Evolutionary conservation across 345 rosid genomes (phyloP).

Genomic region (Zanthoxylum bungeanum): DNA sequence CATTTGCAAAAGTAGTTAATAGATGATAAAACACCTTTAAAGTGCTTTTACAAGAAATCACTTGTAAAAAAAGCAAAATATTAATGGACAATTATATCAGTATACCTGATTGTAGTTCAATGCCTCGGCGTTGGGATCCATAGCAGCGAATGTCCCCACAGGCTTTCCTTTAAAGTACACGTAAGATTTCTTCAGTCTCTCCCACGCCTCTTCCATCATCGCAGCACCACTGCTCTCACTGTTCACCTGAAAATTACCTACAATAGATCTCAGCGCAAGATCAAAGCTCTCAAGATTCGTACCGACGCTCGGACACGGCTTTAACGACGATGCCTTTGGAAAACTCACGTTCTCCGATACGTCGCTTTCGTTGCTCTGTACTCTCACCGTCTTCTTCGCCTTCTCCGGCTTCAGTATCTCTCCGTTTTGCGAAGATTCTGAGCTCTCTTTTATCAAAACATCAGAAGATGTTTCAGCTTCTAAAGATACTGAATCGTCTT

Average conservation of each 20-base stretch:
- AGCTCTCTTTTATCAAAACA: background rate
- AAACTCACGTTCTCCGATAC: constrained; percentile 3
- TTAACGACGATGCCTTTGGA: constrained; percentile 14
- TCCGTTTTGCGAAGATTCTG: background rate
- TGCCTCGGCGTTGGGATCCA: constrained; percentile 41
- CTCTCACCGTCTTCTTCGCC: constrained; percentile 15
- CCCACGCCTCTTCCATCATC: constrained; percentile 56
- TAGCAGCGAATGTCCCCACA: constrained; percentile 52
- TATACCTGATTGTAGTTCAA: constrained; percentile 53
- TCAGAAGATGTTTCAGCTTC: constrained; percentile 1
- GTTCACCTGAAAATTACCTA: constrained; percentile 13
- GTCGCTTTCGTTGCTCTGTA: constrained; percentile 8
- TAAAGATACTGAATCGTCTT: background rate
- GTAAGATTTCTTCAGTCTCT: constrained; percentile 34
- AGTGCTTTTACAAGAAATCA: background rate
- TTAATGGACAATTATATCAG: background rate
- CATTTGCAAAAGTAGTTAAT: background rate
- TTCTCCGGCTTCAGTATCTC: constrained; percentile 17
- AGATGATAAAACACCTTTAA: background rate
- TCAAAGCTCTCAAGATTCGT: constrained; percentile 26
- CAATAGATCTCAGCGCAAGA: constrained; percentile 2
- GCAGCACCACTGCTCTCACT: constrained; percentile 23
- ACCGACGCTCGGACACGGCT: constrained; percentile 38
- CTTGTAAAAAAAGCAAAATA: background rate
- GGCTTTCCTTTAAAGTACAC: constrained; percentile 40